Conservation (phyloP, 1,139 yeast species). For the Debaryomyces coudertii region DNA sequence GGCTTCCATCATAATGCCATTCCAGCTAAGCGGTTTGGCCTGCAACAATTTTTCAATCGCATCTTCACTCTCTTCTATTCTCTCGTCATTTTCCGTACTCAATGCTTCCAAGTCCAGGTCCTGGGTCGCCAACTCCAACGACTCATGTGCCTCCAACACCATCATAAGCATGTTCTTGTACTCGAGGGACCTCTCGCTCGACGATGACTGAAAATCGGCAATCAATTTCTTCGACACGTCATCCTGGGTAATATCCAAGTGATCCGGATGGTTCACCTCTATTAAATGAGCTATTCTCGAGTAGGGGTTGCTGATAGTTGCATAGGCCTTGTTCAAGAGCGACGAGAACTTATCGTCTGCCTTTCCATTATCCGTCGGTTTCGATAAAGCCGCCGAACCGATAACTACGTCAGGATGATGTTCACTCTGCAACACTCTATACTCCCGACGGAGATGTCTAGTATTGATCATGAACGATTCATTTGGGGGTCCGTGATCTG, state of each 20-base stretch:
- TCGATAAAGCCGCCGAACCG: conserved; percentile 28
- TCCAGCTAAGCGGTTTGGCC: conserved; percentile 49
- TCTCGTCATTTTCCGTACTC: conserved; percentile 54
- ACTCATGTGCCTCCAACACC: conserved; percentile 81
- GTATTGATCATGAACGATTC: conserved; percentile 63
- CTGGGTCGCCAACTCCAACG: conserved; percentile 62
- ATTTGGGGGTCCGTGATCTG: conserved; percentile 66
- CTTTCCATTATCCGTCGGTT: conserved; percentile 16
- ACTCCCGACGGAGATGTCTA: conserved; percentile 68
- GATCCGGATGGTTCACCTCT: conserved; percentile 39
- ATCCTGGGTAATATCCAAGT: conserved; percentile 45
- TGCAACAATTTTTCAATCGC: conserved; percentile 32
- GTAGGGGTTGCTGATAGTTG: conserved; percentile 70
- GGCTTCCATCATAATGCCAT: conserved; percentile 64
- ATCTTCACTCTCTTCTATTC: conserved; percentile 48
- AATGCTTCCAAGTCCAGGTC: conserved; percentile 60
- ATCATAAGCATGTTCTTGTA: conserved; percentile 68
- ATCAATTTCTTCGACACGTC: conserved; percentile 42
- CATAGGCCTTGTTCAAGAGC: conserved; percentile 73
- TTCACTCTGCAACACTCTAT: conserved; percentile 67
- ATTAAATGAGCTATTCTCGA: conserved; percentile 52
- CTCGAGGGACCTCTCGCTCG: conserved; percentile 34
- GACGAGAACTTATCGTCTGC: conserved; percentile 44
- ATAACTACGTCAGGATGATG: conserved; percentile 77
- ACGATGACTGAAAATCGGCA: conserved; percentile 33